Percentiles rank a stretch among this genome's conserved stretches.
phyloP scores from a whole-genome alignment of 208 protist species.

The Herpetomonas tarakana region DNA sequence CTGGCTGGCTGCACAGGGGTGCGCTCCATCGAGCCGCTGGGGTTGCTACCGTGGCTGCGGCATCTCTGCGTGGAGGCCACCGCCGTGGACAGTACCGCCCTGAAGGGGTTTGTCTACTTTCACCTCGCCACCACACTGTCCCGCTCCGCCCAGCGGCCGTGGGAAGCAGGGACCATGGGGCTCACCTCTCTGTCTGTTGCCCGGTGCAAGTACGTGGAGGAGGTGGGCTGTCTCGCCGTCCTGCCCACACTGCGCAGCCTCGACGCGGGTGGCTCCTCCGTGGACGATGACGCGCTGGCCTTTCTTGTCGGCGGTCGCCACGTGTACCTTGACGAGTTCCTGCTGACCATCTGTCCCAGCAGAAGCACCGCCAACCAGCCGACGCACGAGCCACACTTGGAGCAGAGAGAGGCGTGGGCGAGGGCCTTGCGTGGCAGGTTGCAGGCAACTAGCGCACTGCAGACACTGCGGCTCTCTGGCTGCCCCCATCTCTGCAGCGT shows the following conservation, averaged over 20 bases:
- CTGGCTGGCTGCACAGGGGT: slow-evolving; percentile 23
- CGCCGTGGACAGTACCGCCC: slow-evolving; percentile 26
- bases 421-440: neutral
- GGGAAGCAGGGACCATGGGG: neutral
- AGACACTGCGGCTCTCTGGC: neutral
- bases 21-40: slow-evolving; percentile 22
- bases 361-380: neutral
- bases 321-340: neutral
- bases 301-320: neutral
- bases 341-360: neutral
- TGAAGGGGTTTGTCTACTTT: slow-evolving; percentile 18
- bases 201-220: slow-evolving; percentile 23
- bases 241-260: slow-evolving; percentile 21
- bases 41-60: slow-evolving; percentile 8
- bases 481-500: neutral
- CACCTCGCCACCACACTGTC: slow-evolving; percentile 12
- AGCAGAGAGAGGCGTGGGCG: too few species aligned
- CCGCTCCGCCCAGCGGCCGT: neutral
- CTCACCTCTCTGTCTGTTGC: slow-evolving; percentile 2
- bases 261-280: slow-evolving; percentile 5
- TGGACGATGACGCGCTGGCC: slow-evolving; percentile 12
- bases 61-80: slow-evolving; percentile 22
- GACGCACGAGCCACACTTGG: too few species aligned
- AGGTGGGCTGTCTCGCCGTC: slow-evolving; percentile 18
- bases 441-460: neutral